These are phyloP conservation scores for Silene latifolia DNA, from an alignment of 148 eudicot genomes.

Conservation along the genomic window DNA sequence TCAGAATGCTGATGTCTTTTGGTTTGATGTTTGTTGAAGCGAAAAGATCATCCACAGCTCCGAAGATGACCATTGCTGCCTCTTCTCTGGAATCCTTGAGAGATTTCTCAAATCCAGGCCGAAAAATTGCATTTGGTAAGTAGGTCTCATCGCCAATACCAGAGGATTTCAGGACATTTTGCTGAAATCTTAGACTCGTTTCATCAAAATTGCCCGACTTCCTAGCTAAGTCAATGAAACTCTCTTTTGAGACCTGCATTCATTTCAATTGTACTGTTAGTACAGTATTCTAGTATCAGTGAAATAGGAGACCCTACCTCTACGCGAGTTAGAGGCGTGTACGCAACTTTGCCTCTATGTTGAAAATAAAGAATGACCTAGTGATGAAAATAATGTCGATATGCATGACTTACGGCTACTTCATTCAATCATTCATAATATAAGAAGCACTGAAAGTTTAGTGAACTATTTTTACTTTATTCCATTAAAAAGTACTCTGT, in stretches of 20 bases:
- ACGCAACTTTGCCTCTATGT: no score
- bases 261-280: neutral
- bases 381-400: no score
- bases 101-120: conserved; percentile 30
- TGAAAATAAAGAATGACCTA: no score
- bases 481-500: no score
- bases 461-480: no score
- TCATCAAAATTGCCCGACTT: conserved; percentile 65
- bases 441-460: no score
- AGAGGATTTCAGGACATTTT: conserved; percentile 41
- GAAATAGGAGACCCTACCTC: no score
- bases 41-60: conserved; percentile 57
- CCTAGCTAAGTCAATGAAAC: conserved; percentile 55
- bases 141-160: conserved; percentile 83
- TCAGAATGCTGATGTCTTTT: conserved; percentile 49
- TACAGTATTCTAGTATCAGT: no score
- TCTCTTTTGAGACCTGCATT: conserved; percentile 54
- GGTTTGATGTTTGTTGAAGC: conserved; percentile 42
- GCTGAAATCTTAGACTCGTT: conserved; percentile 42
- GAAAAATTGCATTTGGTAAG: conserved; percentile 53
- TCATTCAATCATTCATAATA: no score
- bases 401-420: no score
- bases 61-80: conserved; percentile 58
- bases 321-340: no score
- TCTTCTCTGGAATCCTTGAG: conserved; percentile 62